Conservation (phyloP, 257 asterid species). For the Handroanthus guayacan region DNA sequence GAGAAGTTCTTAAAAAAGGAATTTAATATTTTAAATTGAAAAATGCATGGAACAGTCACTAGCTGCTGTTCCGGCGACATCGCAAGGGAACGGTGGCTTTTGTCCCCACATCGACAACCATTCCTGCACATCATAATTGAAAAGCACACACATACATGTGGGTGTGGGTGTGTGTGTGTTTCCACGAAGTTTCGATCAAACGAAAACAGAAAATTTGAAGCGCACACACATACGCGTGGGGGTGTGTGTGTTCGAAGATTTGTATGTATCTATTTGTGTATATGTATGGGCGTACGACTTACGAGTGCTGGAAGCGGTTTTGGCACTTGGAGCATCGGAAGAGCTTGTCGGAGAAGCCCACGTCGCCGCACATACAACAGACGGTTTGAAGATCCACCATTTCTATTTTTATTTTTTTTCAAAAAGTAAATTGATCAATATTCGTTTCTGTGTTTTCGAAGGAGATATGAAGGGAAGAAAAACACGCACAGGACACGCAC, state of each 20-base stretch:
- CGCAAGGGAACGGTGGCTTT: no score
- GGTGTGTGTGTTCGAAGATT: neutral
- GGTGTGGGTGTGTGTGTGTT: neutral
- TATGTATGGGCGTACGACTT: constrained; percentile 8
- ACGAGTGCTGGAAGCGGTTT: constrained; percentile 92
- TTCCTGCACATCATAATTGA: no score
- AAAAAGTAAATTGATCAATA: no score
- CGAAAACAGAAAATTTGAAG: no score
- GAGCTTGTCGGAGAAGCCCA: constrained; percentile 84
- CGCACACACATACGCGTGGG: neutral
- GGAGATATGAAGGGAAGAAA: neutral
- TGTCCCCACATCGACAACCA: no score
- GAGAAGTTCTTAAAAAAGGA: no score
- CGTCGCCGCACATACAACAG: constrained; percentile 90
- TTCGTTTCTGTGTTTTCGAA: no score
- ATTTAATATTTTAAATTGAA: no score
- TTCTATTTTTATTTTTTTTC: neutral
- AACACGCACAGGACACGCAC: constrained; percentile 5
- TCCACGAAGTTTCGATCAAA: neutral
- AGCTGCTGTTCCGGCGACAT: no score
- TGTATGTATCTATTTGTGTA: no score
- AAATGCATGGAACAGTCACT: no score
- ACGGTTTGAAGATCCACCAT: constrained; percentile 69
- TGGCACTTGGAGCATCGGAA: constrained; percentile 82
- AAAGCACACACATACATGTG: neutral